Evolutionary conservation across 306 rosid species (phyloP).

Genomic region (Begonia fuchsioides): DNA sequence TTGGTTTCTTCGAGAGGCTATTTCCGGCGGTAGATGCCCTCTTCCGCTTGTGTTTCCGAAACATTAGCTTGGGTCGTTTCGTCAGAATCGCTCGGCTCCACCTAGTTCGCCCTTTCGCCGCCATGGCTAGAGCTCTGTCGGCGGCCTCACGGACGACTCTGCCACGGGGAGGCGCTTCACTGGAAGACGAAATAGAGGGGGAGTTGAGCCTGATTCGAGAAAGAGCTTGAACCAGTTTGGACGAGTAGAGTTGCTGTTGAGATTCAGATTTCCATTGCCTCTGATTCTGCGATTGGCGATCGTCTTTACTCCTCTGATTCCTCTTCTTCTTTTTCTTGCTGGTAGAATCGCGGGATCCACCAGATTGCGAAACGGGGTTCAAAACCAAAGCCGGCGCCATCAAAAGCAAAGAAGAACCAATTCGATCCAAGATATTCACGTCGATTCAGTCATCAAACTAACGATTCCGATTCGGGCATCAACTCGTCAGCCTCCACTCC

Average conservation of each 20-base stretch:
- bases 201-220: slow-evolving; percentile 25
- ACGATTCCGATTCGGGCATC: neutral
- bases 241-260: slow-evolving; percentile 65
- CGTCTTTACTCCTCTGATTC: slow-evolving; percentile 20
- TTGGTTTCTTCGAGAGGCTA: slow-evolving; percentile 39
- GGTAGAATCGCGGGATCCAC: slow-evolving; percentile 31
- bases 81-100: slow-evolving; percentile 90
- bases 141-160: slow-evolving; percentile 73
- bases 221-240: slow-evolving; percentile 60
- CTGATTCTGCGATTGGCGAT: slow-evolving; percentile 19
- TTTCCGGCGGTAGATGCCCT: slow-evolving; percentile 13
- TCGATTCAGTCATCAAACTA: neutral
- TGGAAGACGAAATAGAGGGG: slow-evolving; percentile 2
- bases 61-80: slow-evolving; percentile 57
- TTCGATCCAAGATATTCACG: slow-evolving; percentile 8
- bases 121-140: slow-evolving; percentile 57
- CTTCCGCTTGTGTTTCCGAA: slow-evolving; percentile 37
- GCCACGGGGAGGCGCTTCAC: slow-evolving; percentile 31
- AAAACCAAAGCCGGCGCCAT: slow-evolving; percentile 50
- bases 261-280: slow-evolving; percentile 58
- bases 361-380: slow-evolving; percentile 29
- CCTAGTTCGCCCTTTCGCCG: slow-evolving; percentile 73
- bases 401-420: slow-evolving; percentile 4
- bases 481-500: no score
- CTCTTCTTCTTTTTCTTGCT: slow-evolving; percentile 49